Evolutionary conservation across 441 rosid genomes (phyloP).

Genomic region (Macaranga tanarius): DNA sequence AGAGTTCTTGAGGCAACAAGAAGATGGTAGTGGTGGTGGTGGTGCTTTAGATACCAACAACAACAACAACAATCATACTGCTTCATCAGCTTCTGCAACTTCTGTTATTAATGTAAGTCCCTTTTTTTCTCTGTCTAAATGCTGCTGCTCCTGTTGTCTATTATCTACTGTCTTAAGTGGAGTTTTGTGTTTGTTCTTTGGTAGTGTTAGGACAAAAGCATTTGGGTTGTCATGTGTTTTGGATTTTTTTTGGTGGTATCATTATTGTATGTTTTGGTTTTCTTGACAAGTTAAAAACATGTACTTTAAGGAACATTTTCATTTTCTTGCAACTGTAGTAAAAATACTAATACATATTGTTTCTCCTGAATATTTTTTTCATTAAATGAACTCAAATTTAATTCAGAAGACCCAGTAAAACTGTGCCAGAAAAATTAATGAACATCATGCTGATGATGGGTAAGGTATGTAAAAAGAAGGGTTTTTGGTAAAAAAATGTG

Average conservation of each 20-base stretch:
- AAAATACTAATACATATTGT: no score
- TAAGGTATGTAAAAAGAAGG: not conserved
- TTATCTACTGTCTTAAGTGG: not conserved
- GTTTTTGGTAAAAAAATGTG: constrained; percentile 6
- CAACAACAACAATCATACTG: constrained; percentile 29
- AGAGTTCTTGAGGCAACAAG: constrained; percentile 51
- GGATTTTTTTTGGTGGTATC: not conserved
- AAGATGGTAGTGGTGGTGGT: constrained; percentile 32
- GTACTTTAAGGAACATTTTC: constrained; percentile 9
- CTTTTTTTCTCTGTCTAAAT: not conserved
- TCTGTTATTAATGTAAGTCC: constrained; percentile 47
- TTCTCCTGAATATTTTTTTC: no score
- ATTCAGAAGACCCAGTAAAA: no score
- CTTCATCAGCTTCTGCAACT: constrained; percentile 44
- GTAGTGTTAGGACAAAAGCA: constrained; percentile 6
- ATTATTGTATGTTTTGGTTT: not conserved
- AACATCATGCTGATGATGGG: no score
- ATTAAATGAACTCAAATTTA: no score
- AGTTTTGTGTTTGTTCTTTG: constrained; percentile 9
- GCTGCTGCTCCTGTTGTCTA: not conserved
- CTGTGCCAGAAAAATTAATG: no score
- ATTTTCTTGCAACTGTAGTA: not conserved
- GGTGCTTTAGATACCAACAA: constrained; percentile 25
- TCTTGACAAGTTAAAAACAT: not conserved
- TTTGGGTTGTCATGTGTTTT: constrained; percentile 23